Conservation (phyloP, 441 rosid species). For the Populus hybrid region DNA sequence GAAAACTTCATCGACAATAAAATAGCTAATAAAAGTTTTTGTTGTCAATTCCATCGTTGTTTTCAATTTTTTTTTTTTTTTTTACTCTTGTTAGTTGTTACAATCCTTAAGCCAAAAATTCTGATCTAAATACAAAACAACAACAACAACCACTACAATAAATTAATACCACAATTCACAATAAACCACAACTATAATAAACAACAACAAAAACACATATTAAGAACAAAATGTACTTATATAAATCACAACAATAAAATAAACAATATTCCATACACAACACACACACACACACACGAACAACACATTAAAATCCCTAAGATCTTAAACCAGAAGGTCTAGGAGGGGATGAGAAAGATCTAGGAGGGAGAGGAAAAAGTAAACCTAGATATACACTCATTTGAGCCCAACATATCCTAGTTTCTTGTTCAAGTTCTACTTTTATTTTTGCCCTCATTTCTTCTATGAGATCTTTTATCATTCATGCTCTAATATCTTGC, state of each 20-base stretch:
- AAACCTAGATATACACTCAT: no score
- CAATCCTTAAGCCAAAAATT: no score
- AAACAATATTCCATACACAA: no score
- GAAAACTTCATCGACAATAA: not conserved
- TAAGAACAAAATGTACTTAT: not conserved
- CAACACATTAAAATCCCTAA: not conserved
- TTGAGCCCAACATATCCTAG: not conserved
- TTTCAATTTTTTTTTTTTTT: no score
- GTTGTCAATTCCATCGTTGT: not conserved
- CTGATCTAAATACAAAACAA: no score
- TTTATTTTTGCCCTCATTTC: not conserved
- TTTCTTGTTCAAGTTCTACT: not conserved
- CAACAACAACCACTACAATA: not conserved
- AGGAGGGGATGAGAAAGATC: no score
- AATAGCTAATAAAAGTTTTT: not conserved
- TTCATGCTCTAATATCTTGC: no score
- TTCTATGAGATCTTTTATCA: not conserved
- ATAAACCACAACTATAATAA: not conserved
- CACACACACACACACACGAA: no score
- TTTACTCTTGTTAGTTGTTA: not conserved
- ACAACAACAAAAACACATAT: no score
- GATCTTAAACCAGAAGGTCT: not conserved
- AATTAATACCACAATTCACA: no score
- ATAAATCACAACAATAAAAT: not conserved
- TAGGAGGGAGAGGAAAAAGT: no score